Conservation (phyloP, 208 protist species). For the Paratrypanosoma confusum region DNA sequence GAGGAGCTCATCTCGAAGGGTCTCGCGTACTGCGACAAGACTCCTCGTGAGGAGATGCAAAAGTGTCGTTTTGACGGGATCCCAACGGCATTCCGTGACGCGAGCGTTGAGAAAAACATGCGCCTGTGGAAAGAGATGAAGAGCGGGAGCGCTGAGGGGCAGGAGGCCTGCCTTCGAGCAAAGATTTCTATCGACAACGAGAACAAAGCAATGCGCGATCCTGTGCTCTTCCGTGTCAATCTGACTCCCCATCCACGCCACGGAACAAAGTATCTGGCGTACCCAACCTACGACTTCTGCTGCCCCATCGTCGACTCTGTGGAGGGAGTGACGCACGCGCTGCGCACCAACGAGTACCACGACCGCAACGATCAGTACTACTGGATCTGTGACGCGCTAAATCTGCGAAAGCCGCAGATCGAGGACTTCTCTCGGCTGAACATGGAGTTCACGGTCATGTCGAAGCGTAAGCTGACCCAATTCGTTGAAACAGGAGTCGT, state of each 20-base stretch:
- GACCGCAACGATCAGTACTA: constrained; percentile 97
- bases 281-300: constrained; percentile 99
- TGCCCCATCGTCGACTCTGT: constrained; percentile 98
- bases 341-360: constrained; percentile 98
- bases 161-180: constrained; percentile 90
- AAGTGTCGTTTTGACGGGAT: constrained; percentile 87
- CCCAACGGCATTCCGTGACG: constrained; percentile 81
- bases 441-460: constrained; percentile 97
- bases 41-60: constrained; percentile 90
- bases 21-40: constrained; percentile 97
- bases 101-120: constrained; percentile 93
- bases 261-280: constrained; percentile 87
- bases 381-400: constrained; percentile 92
- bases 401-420: constrained; percentile 79
- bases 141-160: constrained; percentile 69
- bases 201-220: constrained; percentile 97
- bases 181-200: constrained; percentile 94
- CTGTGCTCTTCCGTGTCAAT: constrained; percentile 95
- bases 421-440: constrained; percentile 98
- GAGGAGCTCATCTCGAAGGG: constrained; percentile 86
- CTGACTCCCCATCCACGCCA: constrained; percentile 87
- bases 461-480: constrained; percentile 97
- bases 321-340: constrained; percentile 98
- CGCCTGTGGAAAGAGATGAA: constrained; percentile 94
- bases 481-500: constrained; percentile 95